These are phyloP conservation scores for Paratinospora sagittata DNA, from an alignment of 164 flowering plant genomes.

Conservation along the genomic window DNA sequence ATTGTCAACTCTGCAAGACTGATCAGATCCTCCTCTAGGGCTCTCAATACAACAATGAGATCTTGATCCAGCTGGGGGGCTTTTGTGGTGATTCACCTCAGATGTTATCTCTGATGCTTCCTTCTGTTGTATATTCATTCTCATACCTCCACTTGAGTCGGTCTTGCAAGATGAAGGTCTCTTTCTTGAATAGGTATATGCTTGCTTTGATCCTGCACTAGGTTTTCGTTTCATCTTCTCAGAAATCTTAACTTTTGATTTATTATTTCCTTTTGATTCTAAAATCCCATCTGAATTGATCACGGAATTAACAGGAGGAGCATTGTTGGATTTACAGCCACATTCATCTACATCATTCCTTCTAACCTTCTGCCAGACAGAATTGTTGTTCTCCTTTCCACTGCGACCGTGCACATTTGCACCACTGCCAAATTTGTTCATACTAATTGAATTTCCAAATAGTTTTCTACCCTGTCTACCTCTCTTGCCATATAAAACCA, in stretches of 20 bases:
- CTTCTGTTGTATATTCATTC: constrained; percentile 11
- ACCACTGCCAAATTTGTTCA: constrained; percentile 12
- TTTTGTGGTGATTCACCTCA: constrained; percentile 14
- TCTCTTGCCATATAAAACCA: constrained; percentile 23
- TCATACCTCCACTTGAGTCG: constrained; percentile 17
- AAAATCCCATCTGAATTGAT: constrained; percentile 9
- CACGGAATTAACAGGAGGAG: constrained; percentile 15
- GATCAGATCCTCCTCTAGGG: constrained; percentile 1
- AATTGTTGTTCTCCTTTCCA: constrained; percentile 41
- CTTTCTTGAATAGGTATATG: constrained; percentile 21
- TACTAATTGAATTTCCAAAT: constrained; percentile 15
- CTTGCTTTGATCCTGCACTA: constrained; percentile 23
- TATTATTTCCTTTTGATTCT: constrained; percentile 24
- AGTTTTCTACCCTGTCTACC: constrained; percentile 22
- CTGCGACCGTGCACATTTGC: constrained; percentile 24
- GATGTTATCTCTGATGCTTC: constrained; percentile 18
- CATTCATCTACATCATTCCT: constrained; percentile 22
- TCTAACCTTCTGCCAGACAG: constrained; percentile 54
- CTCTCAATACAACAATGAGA: background rate
- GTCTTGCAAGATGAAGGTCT: constrained; percentile 20
- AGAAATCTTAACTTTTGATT: constrained; percentile 18
- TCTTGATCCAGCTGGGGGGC: constrained; percentile 11
- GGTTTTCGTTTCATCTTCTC: constrained; percentile 25
- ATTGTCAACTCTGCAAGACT: constrained; percentile 14
- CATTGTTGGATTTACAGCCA: constrained; percentile 22